Percentiles rank a stretch among this genome's conserved stretches.
Conservation (phyloP, 306 rosid genomes). For the Hippophae rhamnoides region DNA sequence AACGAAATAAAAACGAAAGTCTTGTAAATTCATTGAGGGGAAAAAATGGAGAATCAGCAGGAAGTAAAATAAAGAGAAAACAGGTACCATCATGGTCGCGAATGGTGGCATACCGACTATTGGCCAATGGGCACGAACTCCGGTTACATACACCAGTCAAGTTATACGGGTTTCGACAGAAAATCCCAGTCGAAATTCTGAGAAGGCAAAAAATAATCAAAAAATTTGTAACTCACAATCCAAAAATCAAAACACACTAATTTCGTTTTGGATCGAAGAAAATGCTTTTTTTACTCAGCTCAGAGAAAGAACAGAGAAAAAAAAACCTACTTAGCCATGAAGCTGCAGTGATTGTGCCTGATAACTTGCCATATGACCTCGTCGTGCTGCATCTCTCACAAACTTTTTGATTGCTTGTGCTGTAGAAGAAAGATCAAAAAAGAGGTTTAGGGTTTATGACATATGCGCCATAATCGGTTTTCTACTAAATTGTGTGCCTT, state of each 20-base stretch:
- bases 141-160: conserved; percentile 86
- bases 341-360: conserved; percentile 47
- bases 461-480: no score
- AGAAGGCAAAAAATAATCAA: neutral
- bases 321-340: conserved; percentile 36
- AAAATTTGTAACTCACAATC: neutral
- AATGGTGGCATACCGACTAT: conserved; percentile 92
- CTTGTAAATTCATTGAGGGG: neutral
- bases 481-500: no score
- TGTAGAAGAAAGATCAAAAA: no score
- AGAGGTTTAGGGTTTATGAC: neutral
- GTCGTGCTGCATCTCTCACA: conserved; percentile 17
- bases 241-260: neutral
- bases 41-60: neutral
- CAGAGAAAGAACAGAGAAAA: neutral
- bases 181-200: conserved; percentile 62
- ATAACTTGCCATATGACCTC: conserved; percentile 25
- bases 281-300: neutral
- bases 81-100: conserved; percentile 68
- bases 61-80: neutral
- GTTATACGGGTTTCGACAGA: conserved; percentile 83
- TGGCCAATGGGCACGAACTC: conserved; percentile 87
- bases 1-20: no score
- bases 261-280: neutral
- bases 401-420: neutral